Conservation (phyloP, 1,139 yeast species). For the Blastobotrys persicus region DNA sequence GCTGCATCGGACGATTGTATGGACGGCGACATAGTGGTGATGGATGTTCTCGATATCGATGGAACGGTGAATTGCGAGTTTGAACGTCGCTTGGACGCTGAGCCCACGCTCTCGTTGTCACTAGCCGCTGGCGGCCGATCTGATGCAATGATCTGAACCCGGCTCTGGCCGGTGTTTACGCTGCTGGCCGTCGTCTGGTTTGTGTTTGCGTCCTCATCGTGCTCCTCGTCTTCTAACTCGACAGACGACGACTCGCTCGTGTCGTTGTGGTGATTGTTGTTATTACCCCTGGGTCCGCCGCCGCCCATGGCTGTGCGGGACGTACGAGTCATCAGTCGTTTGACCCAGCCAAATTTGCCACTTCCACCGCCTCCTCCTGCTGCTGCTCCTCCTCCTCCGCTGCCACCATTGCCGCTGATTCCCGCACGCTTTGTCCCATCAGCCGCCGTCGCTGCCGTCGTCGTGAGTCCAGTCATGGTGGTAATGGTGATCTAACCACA, state of each 20-base stretch:
- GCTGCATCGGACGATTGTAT: conserved; percentile 26
- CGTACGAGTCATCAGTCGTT: conserved; percentile 22
- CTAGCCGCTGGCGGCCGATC: conserved; percentile 7
- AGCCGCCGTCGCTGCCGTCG: conserved; percentile 4
- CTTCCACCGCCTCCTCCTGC: conserved; percentile 10
- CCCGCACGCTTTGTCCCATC: background rate
- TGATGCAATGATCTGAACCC: conserved; percentile 28
- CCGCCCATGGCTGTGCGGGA: background rate
- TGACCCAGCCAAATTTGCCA: conserved; percentile 27
- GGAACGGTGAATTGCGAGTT: conserved; percentile 36
- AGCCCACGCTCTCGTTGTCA: conserved; percentile 17
- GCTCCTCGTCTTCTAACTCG: background rate
- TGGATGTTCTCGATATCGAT: conserved; percentile 31
- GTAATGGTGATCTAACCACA: conserved; percentile 1
- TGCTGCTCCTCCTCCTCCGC: conserved; percentile 4
- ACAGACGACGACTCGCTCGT: background rate
- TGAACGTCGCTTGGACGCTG: conserved; percentile 28
- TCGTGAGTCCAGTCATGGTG: conserved; percentile 12
- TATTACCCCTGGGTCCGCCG: conserved; percentile 2
- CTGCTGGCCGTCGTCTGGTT: conserved; percentile 3
- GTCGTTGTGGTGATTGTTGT: conserved; percentile 3
- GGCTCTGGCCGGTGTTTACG: conserved; percentile 4
- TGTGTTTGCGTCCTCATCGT: background rate
- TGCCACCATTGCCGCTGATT: background rate
- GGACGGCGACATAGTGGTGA: conserved; percentile 32